Conservation (phyloP, 2,329 filamentous ascomycete genomes). For the Colletotrichum salicis region DNA sequence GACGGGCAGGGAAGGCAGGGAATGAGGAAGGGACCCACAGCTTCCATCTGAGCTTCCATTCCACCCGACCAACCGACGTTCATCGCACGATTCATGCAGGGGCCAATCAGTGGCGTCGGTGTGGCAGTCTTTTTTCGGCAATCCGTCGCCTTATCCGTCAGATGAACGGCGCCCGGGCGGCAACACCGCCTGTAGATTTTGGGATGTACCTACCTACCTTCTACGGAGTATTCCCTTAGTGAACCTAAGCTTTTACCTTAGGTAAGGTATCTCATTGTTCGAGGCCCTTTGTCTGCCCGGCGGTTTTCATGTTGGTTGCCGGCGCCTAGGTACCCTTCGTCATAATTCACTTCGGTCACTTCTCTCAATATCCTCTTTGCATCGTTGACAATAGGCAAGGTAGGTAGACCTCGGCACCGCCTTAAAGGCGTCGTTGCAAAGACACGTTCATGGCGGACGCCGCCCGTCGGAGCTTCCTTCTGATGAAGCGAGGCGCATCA, state of each 20-base stretch:
- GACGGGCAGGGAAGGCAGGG: background rate
- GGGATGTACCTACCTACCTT: background rate
- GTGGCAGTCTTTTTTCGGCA: slow-evolving; percentile 8
- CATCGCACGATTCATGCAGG: slow-evolving; percentile 30
- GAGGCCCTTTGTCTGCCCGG: background rate
- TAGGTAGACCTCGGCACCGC: background rate
- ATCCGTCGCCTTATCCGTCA: slow-evolving; percentile 24
- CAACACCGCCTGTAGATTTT: slow-evolving; percentile 7
- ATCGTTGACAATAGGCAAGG: too few relatives aligned
- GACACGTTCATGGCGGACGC: background rate
- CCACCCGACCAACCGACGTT: background rate
- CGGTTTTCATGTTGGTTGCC: background rate
- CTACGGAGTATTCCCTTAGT: too few relatives aligned
- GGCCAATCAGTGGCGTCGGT: slow-evolving; percentile 30
- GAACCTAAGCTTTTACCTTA: too few relatives aligned
- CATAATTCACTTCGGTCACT: background rate
- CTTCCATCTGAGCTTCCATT: slow-evolving; percentile 32
- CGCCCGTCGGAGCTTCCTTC: background rate
- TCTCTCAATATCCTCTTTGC: background rate
- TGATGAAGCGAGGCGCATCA: background rate
- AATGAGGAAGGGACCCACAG: slow-evolving; percentile 6
- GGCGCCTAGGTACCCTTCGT: background rate
- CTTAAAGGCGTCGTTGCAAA: background rate
- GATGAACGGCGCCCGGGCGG: slow-evolving; percentile 23
- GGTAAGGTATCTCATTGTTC: background rate